Percentiles rank a stretch among this genome's conserved stretches.
Conservation (phyloP, 805 yeast species). For the Saturnispora besseyi region DNA sequence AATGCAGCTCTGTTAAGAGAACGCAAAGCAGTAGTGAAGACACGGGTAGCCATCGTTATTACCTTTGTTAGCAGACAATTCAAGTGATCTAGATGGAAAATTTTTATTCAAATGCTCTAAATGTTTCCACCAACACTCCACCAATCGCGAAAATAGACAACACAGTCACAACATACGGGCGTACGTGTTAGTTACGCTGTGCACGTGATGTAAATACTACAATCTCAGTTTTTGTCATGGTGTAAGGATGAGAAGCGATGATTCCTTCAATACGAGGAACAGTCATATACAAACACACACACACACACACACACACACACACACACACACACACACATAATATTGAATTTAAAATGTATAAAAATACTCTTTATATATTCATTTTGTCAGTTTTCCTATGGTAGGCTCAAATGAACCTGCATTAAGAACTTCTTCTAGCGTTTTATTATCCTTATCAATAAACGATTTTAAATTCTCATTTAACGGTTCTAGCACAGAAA, state of each 20-base stretch:
- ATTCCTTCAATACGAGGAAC: too few species aligned
- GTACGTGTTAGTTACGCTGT: neutral
- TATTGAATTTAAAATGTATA: neutral
- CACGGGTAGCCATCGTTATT: constrained; percentile 26
- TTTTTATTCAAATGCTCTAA: neutral
- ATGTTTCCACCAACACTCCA: neutral
- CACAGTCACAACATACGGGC: neutral
- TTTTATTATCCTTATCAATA: constrained; percentile 25
- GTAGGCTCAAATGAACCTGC: neutral
- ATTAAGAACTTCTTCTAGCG: constrained; percentile 11
- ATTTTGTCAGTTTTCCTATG: neutral
- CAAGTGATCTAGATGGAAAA: neutral
- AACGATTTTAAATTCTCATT: constrained; percentile 25
- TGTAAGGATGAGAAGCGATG: too few species aligned
- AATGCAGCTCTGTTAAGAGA: constrained; percentile 22
- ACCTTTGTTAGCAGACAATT: neutral
- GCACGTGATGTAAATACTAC: neutral
- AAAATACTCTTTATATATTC: neutral
- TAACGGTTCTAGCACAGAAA: constrained; percentile 9
- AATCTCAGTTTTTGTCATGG: too few species aligned
- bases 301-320: too few species aligned
- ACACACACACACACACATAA: too few species aligned
- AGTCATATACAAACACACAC: too few species aligned
- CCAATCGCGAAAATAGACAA: neutral
- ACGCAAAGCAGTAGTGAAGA: constrained; percentile 22